Percentiles rank a stretch among this genome's conserved stretches.
phyloP scores from a whole-genome alignment of 1,284 basidiomycete genomes.

The Ganoderma meredithae region DNA sequence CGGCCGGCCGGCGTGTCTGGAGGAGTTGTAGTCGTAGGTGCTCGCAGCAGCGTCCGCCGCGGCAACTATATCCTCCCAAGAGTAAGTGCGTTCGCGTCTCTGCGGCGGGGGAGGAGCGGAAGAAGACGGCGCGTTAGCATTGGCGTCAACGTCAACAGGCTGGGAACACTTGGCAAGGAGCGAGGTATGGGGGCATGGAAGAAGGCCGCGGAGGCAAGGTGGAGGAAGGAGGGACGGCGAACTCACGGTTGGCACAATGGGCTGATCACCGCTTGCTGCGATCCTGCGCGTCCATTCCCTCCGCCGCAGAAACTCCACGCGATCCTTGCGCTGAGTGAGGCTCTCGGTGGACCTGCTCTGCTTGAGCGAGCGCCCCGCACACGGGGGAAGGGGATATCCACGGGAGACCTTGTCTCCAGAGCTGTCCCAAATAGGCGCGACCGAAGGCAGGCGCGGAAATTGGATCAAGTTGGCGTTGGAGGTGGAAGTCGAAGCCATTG shows the following conservation, averaged over 20 bases:
- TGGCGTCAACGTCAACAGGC: constrained; percentile 7
- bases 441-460: constrained; percentile 28
- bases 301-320: constrained; percentile 43
- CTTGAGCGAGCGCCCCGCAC: constrained; percentile 26
- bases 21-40: constrained; percentile 24
- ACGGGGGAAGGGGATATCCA: constrained; percentile 16
- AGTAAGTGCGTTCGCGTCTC: constrained; percentile 33
- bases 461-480: constrained; percentile 27
- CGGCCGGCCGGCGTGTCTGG: constrained; percentile 23
- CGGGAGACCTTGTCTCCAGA: constrained; percentile 12
- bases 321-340: constrained; percentile 39
- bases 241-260: constrained; percentile 28
- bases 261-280: constrained; percentile 41
- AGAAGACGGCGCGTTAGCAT: neutral
- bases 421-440: constrained; percentile 20
- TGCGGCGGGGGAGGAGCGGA: constrained; percentile 9
- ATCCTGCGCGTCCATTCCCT: constrained; percentile 44
- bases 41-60: constrained; percentile 28
- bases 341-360: constrained; percentile 38
- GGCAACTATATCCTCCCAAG: constrained; percentile 35
- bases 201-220: constrained; percentile 5
- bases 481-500: constrained; percentile 24
- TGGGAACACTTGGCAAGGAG: constrained; percentile 6
- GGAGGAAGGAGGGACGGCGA: constrained; percentile 11
- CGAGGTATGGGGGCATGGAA: constrained; percentile 6